Conservation (phyloP, 2,329 filamentous ascomycete species). For the Colletotrichum limetticola region DNA sequence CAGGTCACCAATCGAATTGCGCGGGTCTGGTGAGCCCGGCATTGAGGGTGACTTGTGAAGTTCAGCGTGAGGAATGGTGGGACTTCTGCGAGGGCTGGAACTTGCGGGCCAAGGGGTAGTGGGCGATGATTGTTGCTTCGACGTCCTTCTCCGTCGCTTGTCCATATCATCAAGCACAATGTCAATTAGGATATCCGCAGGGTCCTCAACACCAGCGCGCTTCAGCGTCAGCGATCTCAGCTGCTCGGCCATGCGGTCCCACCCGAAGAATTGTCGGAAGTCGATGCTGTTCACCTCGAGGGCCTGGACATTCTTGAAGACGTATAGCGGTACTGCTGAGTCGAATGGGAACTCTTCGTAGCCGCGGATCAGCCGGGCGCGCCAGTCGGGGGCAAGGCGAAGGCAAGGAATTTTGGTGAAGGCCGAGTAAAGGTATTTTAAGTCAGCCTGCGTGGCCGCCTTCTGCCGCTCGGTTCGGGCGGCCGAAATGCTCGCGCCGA, state of each 20-base stretch:
- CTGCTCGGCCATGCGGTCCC: conserved; percentile 94
- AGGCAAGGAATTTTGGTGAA: conserved; percentile 98
- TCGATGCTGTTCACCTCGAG: conserved; percentile 96
- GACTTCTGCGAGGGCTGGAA: conserved; percentile 70
- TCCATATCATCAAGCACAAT: conserved; percentile 98
- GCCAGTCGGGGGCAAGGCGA: conserved; percentile 90
- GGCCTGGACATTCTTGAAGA: conserved; percentile 96
- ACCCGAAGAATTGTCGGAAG: conserved; percentile 96
- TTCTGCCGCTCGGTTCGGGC: conserved; percentile 92
- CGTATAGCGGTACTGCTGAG: conserved; percentile 93
- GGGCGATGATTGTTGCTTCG: conserved; percentile 85
- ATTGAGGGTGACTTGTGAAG: conserved; percentile 74
- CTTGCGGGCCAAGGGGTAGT: conserved; percentile 73
- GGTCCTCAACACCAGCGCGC: conserved; percentile 88
- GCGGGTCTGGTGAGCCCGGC: conserved; percentile 70
- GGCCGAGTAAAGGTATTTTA: conserved; percentile 96
- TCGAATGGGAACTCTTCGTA: conserved; percentile 99
- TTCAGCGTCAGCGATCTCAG: conserved; percentile 89
- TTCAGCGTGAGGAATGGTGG: conserved; percentile 72
- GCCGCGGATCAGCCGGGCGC: conserved; percentile 87
- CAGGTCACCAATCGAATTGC: conserved; percentile 59
- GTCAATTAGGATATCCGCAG: conserved; percentile 87
- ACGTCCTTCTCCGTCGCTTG: conserved; percentile 86
- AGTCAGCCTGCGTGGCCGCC: conserved; percentile 82
- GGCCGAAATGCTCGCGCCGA: conserved; percentile 81